Percentiles rank a stretch among this genome's conserved stretches.
These are phyloP conservation scores for Suhomyces kilbournensis DNA, from an alignment of 805 yeast species.

Conservation along the genomic window DNA sequence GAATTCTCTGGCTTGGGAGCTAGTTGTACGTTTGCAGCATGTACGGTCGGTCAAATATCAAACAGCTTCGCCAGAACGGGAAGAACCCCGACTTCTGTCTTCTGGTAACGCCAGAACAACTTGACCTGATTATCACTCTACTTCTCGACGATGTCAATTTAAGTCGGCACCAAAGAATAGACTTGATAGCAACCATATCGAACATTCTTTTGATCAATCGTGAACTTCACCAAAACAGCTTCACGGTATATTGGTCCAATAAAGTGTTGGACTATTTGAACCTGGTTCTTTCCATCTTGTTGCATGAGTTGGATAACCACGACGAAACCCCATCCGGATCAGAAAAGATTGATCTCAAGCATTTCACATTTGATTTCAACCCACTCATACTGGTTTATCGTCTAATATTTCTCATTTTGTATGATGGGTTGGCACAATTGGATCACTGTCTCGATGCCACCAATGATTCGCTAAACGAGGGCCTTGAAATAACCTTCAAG, in stretches of 20 bases:
- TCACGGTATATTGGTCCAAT: slow-evolving; percentile 18
- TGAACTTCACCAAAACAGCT: slow-evolving; percentile 15
- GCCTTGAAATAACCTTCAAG: slow-evolving; percentile 9
- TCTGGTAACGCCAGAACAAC: slow-evolving; percentile 3
- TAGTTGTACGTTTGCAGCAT: neutral
- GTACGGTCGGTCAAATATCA: neutral
- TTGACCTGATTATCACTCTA: slow-evolving; percentile 3
- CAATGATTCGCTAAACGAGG: slow-evolving; percentile 11
- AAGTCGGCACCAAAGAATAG: slow-evolving; percentile 6
- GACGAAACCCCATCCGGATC: neutral
- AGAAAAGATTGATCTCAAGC: too few species aligned
- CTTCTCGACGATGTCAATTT: slow-evolving; percentile 1
- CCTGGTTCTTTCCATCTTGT: neutral
- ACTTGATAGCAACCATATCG: slow-evolving; percentile 21
- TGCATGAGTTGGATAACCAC: slow-evolving; percentile 5
- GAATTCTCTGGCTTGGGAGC: neutral
- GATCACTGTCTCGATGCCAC: slow-evolving; percentile 7
- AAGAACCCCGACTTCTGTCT: slow-evolving; percentile 14
- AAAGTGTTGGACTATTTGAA: slow-evolving; percentile 7
- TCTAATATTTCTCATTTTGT: slow-evolving; percentile 22
- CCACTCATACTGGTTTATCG: slow-evolving; percentile 22
- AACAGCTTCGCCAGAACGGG: slow-evolving; percentile 2
- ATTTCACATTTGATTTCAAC: slow-evolving; percentile 1
- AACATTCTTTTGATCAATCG: slow-evolving; percentile 26
- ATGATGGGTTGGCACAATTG: slow-evolving; percentile 15